phyloP scores from a whole-genome alignment of 495 filamentous ascomycete genomes.

The Penicillium dipodomyicola region DNA sequence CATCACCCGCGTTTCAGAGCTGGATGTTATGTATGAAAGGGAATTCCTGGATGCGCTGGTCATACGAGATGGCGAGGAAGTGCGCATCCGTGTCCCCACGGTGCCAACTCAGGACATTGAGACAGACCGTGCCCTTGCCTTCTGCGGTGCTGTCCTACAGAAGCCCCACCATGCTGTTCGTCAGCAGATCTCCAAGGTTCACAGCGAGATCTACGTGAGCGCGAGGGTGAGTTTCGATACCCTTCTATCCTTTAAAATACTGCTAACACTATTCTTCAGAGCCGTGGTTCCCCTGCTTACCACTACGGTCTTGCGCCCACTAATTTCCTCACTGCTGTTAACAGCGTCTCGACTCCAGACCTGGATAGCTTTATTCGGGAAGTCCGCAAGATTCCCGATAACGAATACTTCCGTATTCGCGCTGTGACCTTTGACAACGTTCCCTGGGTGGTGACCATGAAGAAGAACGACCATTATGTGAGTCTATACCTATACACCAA shows the following conservation, averaged over 20 bases:
- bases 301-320: constrained; percentile 92
- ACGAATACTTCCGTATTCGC: constrained; percentile 93
- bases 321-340: constrained; percentile 96
- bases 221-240: constrained; percentile 57
- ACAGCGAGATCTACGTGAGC: constrained; percentile 95
- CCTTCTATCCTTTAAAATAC: neutral
- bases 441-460: constrained; percentile 97
- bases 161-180: constrained; percentile 93
- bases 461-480: constrained; percentile 98
- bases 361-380: constrained; percentile 75
- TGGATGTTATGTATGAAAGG: constrained; percentile 95
- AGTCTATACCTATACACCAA: constrained; percentile 15
- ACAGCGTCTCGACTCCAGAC: constrained; percentile 78
- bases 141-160: constrained; percentile 93
- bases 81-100: constrained; percentile 75
- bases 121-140: constrained; percentile 85
- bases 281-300: constrained; percentile 80
- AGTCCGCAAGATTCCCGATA: constrained; percentile 85
- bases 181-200: constrained; percentile 95
- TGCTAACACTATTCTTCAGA: constrained; percentile 31
- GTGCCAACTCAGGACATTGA: constrained; percentile 88
- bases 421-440: constrained; percentile 97
- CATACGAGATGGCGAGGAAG: constrained; percentile 80
- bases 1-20: constrained; percentile 86
- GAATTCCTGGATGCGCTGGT: constrained; percentile 79